phyloP scores from a whole-genome alignment of 2,329 filamentous ascomycete species.

The Neofusicoccum kwambonambiense region DNA sequence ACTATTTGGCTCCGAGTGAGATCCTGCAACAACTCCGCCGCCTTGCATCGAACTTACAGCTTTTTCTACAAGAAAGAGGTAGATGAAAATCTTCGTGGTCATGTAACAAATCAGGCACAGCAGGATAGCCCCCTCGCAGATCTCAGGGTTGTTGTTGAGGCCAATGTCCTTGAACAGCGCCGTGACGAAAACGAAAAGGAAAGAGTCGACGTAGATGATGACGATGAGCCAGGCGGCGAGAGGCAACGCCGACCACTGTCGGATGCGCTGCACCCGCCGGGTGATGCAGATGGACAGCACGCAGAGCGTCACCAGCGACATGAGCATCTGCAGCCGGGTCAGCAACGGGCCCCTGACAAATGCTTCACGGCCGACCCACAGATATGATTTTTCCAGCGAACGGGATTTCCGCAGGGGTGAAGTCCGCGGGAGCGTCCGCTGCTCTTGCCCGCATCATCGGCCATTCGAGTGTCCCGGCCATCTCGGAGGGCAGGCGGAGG shows the following conservation, averaged over 20 bases:
- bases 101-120: conserved; percentile 38
- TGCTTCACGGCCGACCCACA: conserved; percentile 24
- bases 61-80: conserved; percentile 11
- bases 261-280: conserved; percentile 27
- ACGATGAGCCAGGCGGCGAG: conserved; percentile 47
- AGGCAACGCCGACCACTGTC: conserved; percentile 25
- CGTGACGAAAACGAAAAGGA: conserved; percentile 58
- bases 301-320: conserved; percentile 1
- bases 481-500: not conserved
- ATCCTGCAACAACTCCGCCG: too few species aligned
- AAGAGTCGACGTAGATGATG: conserved; percentile 60
- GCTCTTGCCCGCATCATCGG: not conserved
- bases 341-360: not conserved
- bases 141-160: conserved; percentile 49
- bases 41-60: not conserved
- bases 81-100: conserved; percentile 8
- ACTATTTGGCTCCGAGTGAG: not conserved
- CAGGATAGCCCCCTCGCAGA: conserved; percentile 60
- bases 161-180: conserved; percentile 58
- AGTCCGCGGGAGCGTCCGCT: not conserved
- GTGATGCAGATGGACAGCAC: conserved; percentile 22
- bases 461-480: not conserved
- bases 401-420: conserved; percentile 24
- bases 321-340: not conserved
- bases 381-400: conserved; percentile 25